Evolutionary conservation across 2,329 filamentous ascomycete genomes (phyloP), one percentile per base, ranked within the genome.

Genomic region (Dactylellina sp.): DNA sequence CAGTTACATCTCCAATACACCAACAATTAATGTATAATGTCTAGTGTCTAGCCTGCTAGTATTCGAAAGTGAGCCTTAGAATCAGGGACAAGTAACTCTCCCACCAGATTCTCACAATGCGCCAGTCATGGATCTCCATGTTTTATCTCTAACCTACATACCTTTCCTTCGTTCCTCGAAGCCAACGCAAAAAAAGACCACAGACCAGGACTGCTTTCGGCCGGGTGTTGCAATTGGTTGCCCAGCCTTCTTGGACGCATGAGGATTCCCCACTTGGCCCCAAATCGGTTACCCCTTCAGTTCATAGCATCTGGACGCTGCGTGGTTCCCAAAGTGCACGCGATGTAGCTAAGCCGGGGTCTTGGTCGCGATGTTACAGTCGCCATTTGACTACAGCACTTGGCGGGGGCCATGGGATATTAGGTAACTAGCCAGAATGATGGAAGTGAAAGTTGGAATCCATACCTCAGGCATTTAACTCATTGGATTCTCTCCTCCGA

Each of bases 11-110:
- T 44, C 28, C n/a, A 52, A 52, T 46, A 42, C 35, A 2, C 28
- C 5, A 32, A 22, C 24, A 24, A 18, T 37, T 64, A 72, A 64
- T 64, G 42, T 63, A 62, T 72, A 72, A 72, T 72, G 37, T 72
- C 37, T 72, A 64, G 28, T 55, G 40, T 28, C 16, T 52, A 52
- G 18, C 44, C 12, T 16, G 9, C 12, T 4, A 12, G n/a, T 49
- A 62, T 25, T 25, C n/a, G n/a, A n/a, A n/a, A n/a, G n/a, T n/a
- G n/a, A n/a, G n/a, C n/a, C n/a, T n/a, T n/a, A n/a, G n/a, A n/a
- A n/a, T n/a, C n/a, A n/a, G n/a, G n/a, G n/a, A n/a, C n/a, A n/a
- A n/a, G n/a, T n/a, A n/a, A n/a, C n/a, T n/a, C n/a, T n/a, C 18
- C 18, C 18, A 39, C 28, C 2, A 4, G 50, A 55, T 53, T 28